Evolutionary conservation across 768 basidiomycete species (phyloP).

Genomic region (Tylopilus cervinicoccineus): DNA sequence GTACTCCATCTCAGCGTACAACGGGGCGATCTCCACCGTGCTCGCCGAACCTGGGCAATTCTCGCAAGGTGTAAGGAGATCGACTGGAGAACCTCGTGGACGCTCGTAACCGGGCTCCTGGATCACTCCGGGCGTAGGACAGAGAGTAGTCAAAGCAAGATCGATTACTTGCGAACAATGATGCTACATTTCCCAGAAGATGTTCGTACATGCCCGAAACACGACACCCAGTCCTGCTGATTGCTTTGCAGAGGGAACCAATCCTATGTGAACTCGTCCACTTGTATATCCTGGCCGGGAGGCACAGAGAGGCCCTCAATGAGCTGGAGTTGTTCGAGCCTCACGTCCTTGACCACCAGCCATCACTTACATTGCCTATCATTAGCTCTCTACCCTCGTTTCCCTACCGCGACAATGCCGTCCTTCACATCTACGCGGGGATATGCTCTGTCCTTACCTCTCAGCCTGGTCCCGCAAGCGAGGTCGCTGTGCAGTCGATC

Average conservation of each 20-base stretch:
- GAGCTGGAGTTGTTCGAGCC: slow-evolving; percentile 76
- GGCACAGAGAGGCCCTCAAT: slow-evolving; percentile 69
- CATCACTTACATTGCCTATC: slow-evolving; percentile 2
- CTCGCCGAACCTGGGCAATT: slow-evolving; percentile 69
- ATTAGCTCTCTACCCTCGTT: slow-evolving; percentile 79
- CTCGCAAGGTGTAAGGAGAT: slow-evolving; percentile 76
- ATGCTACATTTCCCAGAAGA: slow-evolving; percentile 67
- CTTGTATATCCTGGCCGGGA: slow-evolving; percentile 53
- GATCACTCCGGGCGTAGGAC: slow-evolving; percentile 29
- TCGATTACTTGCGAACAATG: slow-evolving; percentile 65
- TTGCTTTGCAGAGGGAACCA: slow-evolving; percentile 54
- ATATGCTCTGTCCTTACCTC: slow-evolving; percentile 64
- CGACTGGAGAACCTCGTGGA: slow-evolving; percentile 71
- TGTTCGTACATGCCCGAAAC: slow-evolving; percentile 38
- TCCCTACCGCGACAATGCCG: slow-evolving; percentile 79
- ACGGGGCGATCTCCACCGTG: slow-evolving; percentile 57
- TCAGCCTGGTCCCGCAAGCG: slow-evolving; percentile 28
- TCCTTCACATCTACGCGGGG: slow-evolving; percentile 81
- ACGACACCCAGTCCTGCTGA: slow-evolving; percentile 13
- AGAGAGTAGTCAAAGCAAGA: slow-evolving; percentile 32
- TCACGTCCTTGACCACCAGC: not conserved
- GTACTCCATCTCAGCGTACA: slow-evolving; percentile 69
- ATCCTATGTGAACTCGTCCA: slow-evolving; percentile 76
- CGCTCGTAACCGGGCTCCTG: slow-evolving; percentile 56
- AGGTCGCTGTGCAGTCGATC: slow-evolving; percentile 7